Evolutionary conservation across 108 stramenopile species (phyloP).

Genomic region (Asterionellopsis glacialis): DNA sequence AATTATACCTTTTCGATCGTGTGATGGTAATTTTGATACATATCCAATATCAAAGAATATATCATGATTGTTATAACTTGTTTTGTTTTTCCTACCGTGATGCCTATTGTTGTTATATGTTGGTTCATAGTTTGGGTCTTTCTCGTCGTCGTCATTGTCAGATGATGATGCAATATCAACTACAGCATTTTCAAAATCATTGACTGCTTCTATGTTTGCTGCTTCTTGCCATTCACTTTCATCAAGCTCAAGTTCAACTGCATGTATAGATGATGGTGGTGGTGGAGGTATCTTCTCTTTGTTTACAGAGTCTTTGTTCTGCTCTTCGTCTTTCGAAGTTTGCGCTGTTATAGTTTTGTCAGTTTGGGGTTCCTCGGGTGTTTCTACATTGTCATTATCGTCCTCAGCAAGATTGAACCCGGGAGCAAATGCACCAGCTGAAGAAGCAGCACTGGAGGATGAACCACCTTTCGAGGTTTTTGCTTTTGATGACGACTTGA

Average conservation of each 20-base stretch:
- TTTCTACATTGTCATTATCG: background rate
- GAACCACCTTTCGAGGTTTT: constrained; percentile 1
- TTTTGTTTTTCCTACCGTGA: no score
- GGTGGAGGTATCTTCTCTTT: no score
- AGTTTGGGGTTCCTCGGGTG: no score
- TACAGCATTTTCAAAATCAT: constrained; percentile 5
- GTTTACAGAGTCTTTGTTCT: background rate
- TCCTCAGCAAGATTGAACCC: constrained; percentile 47
- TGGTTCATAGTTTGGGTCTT: constrained; percentile 15
- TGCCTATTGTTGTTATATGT: constrained; percentile 10
- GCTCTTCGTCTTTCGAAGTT: background rate
- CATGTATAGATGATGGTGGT: constrained; percentile 1
- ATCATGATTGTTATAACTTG: constrained; percentile 11
- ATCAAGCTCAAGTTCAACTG: constrained; percentile 33
- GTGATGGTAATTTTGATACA: constrained; percentile 69
- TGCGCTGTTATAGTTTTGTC: background rate
- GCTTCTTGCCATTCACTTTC: constrained; percentile 4
- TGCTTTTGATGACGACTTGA: background rate
- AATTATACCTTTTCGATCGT: constrained; percentile 69
- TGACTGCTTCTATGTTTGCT: constrained; percentile 5
- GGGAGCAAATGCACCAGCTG: constrained; percentile 45
- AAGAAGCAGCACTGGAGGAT: background rate
- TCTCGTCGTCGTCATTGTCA: constrained; percentile 15
- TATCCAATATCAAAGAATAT: constrained; percentile 36
- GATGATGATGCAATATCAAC: constrained; percentile 1